Evolutionary conservation across 106 monocot species (phyloP).

Genomic region (Iris macrosiphon): DNA sequence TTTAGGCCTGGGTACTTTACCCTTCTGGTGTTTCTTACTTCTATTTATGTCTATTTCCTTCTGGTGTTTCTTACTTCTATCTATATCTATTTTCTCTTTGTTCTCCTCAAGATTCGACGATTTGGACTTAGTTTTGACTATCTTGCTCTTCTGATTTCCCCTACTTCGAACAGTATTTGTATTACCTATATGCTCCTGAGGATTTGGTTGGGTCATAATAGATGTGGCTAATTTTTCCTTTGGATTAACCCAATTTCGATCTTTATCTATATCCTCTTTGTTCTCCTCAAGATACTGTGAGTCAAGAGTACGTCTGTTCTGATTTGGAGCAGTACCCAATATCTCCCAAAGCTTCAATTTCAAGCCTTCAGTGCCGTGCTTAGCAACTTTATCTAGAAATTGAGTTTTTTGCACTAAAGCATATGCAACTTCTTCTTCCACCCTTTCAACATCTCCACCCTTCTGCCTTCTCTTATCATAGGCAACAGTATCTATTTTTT

Average conservation of each 20-base stretch:
- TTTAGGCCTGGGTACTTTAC: slow-evolving; percentile 21
- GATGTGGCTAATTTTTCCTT: neutral
- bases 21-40: neutral
- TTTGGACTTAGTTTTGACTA: neutral
- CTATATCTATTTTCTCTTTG: slow-evolving; percentile 1
- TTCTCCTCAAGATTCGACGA: slow-evolving; percentile 9
- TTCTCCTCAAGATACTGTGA: slow-evolving; percentile 6
- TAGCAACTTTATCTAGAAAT: slow-evolving; percentile 7
- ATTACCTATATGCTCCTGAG: no score
- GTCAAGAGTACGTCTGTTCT: slow-evolving; percentile 19
- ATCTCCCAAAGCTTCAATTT: slow-evolving; percentile 76
- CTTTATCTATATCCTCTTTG: neutral
- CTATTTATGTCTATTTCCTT: neutral
- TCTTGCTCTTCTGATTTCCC: neutral
- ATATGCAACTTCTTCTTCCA: slow-evolving; percentile 27
- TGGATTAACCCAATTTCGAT: neutral
- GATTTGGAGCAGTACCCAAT: slow-evolving; percentile 42
- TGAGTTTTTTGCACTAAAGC: slow-evolving; percentile 17
- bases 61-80: slow-evolving; percentile 2
- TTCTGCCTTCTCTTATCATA: slow-evolving; percentile 22
- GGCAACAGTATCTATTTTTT: slow-evolving; percentile 8
- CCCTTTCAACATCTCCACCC: slow-evolving; percentile 6
- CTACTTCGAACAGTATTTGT: no score
- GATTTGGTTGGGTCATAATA: no score
- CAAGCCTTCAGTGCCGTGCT: slow-evolving; percentile 29